Percentiles rank a stretch among this genome's conserved stretches.
phyloP scores from a whole-genome alignment of 2,329 filamentous ascomycete species.

The Allantophomopsis lycopodina region DNA sequence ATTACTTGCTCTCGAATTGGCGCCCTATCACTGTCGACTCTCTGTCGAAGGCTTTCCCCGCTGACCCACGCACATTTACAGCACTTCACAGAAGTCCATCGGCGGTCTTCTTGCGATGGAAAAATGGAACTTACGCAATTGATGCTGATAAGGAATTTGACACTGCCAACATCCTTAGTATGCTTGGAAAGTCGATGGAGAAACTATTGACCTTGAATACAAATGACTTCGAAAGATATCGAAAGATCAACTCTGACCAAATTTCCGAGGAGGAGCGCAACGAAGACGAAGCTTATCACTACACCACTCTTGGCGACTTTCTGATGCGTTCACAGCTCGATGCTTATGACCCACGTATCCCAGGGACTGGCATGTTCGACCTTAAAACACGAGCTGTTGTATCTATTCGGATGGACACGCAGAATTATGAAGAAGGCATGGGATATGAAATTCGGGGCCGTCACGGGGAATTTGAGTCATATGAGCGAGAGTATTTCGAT shows the following conservation, averaged over 20 bases:
- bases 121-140: constrained; percentile 76
- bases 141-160: constrained; percentile 94
- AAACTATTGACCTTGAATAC: constrained; percentile 79
- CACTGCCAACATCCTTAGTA: constrained; percentile 70
- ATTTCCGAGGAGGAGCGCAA: constrained; percentile 60
- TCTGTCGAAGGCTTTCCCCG: constrained; percentile 53
- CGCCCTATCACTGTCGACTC: constrained; percentile 53
- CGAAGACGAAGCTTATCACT: constrained; percentile 71
- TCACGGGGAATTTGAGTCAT: constrained; percentile 76
- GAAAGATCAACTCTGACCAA: constrained; percentile 51
- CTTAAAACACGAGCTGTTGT: constrained; percentile 90
- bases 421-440: constrained; percentile 55
- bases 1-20: constrained; percentile 80
- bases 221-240: constrained; percentile 75
- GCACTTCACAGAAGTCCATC: constrained; percentile 57
- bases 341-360: constrained; percentile 72
- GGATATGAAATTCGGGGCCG: constrained; percentile 77
- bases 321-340: constrained; percentile 93
- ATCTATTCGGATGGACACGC: constrained; percentile 77
- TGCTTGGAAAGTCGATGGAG: constrained; percentile 92
- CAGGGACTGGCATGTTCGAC: constrained; percentile 89
- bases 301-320: constrained; percentile 74
- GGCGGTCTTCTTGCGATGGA: constrained; percentile 67
- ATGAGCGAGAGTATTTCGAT: constrained; percentile 90
- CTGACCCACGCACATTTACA: constrained; percentile 55